Evolutionary conservation across 225 moss, liverwort and hornwort genomes (phyloP).

Genomic region (Rhytidiadelphus loreus): DNA sequence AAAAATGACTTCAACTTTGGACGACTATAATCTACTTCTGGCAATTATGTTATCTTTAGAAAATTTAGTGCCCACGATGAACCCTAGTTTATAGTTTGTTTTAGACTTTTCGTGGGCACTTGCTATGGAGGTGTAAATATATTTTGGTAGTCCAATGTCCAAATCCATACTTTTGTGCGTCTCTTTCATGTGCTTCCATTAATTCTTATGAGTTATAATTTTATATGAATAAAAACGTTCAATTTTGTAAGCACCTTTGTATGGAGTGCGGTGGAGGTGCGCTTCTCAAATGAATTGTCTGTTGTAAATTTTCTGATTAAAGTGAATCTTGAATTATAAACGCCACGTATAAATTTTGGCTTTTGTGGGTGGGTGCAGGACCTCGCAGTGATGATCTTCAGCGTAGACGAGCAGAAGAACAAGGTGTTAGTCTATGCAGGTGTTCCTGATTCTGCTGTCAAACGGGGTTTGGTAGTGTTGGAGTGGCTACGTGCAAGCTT

Average conservation of each 20-base stretch:
- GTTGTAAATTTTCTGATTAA: not conserved
- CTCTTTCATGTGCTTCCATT: not conserved
- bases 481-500: constrained; percentile 45
- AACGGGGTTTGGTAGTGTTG: constrained; percentile 37
- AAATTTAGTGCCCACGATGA: not conserved
- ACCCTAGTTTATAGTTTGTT: not conserved
- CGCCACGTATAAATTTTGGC: not conserved
- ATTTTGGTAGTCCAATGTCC: not conserved
- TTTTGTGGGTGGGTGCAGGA: constrained; percentile 10
- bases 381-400: constrained; percentile 52
- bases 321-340: not conserved
- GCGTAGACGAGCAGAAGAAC: constrained; percentile 50
- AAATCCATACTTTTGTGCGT: not conserved
- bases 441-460: constrained; percentile 37
- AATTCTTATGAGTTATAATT: not conserved
- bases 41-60: not conserved
- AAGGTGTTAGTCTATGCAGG: constrained; percentile 51
- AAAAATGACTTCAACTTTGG: not conserved
- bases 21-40: not conserved
- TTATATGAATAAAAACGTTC: not conserved
- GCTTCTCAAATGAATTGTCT: not conserved
- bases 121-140: not conserved
- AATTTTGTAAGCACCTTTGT: not conserved
- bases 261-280: not conserved
- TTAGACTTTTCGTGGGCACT: not conserved